phyloP scores from a whole-genome alignment of 2,329 filamentous ascomycete genomes.

The Ophiocordyceps australis region DNA sequence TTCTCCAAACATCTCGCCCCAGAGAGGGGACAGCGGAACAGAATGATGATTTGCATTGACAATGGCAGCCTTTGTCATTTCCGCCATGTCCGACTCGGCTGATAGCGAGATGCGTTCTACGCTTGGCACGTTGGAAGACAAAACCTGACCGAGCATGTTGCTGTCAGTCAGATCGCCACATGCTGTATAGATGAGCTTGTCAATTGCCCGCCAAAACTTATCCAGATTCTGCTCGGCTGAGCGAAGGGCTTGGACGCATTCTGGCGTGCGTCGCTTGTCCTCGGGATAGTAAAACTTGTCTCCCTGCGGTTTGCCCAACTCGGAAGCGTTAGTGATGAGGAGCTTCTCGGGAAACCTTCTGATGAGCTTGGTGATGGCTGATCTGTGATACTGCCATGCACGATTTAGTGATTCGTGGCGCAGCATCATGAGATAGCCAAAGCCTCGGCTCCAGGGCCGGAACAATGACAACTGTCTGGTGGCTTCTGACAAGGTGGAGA shows the following conservation, averaged over 20 bases:
- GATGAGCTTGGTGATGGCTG: constrained; percentile 8
- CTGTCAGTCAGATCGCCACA: constrained; percentile 1
- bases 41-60: no score
- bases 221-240: constrained; percentile 20
- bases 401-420: no score
- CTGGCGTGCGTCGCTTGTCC: constrained; percentile 24
- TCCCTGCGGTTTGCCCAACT: constrained; percentile 13
- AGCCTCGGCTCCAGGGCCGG: constrained; percentile 26
- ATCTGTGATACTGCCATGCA: no score
- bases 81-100: no score
- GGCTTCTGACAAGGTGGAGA: no score
- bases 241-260: constrained; percentile 23
- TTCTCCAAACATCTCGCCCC: no score
- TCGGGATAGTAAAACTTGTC: constrained; percentile 22
- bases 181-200: background rate
- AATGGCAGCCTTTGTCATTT: no score
- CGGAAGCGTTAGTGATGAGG: constrained; percentile 2
- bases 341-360: constrained; percentile 4
- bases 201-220: constrained; percentile 2
- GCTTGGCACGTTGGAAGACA: no score
- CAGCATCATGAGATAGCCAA: constrained; percentile 12
- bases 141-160: no score
- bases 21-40: no score
- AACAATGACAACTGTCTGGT: no score
- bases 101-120: no score